Base-by-base conservation (phyloP, 441 rosid species). In the Jatropha multifida region DNA sequence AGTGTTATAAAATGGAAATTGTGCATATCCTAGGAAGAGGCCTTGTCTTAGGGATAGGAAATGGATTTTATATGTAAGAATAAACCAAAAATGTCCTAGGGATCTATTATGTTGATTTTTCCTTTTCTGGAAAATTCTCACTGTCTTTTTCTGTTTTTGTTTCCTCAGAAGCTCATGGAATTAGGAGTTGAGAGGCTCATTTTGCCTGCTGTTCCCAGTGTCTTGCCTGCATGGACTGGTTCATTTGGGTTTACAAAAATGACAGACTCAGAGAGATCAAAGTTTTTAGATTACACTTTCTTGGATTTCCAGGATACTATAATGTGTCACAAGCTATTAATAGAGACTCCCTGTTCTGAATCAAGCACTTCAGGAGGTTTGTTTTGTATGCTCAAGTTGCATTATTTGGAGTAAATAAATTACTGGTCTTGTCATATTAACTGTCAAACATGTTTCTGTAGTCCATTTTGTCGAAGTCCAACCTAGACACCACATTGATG, bases 171-270 rank as follows among this genome's bases (percentile, higher is more conserved):
- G 78, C 95, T 94, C 73, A 77, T 56, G 82, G 88, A 84, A 78
- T 80, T 91, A 81, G 97, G 97, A 78, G 94, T 92, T 14, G 79
- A 90, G 80, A 88, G 86, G 76, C 81, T 94, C 80, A 80, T 89
- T 76, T 81, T 94, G 83, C 97, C 97, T 71, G 97, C 98, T 71
- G 92, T 85, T 84, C 90, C 90, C 62, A 79, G 80, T 69, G 85
- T 86, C 68, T 61, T 94, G 73, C 81, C 84, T 72, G 85, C 97
- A 20, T 94, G 98, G 97, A 90, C 87, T 13, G 77, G 79, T 65
- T 87, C 97, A 54, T 94, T 94, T 81, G 98, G 97, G 54, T 94
- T 91, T 83, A 73, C 90, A 61, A 73, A 83, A 82, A 85, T 90
- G 89, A 76, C 81, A 11, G 72, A 82, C 13, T 69, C 77, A 9